A percentile compares a stretch with the other conserved stretches of the same genome.
phyloP scores from a whole-genome alignment of 139 green algal species.

The Pleodorina starrii region DNA sequence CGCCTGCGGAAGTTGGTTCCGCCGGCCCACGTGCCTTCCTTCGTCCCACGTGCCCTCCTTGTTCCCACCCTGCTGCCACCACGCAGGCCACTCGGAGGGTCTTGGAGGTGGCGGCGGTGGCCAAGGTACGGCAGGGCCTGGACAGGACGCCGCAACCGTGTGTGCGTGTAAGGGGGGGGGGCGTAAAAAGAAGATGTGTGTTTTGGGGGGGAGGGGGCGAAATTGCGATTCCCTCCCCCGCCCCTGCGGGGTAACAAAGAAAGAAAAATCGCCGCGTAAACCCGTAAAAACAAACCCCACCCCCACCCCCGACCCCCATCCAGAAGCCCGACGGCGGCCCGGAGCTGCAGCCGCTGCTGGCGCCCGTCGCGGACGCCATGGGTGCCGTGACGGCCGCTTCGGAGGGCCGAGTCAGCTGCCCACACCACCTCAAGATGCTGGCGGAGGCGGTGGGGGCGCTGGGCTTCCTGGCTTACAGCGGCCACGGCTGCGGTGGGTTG shows the following conservation, averaged over 20 bases:
- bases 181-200: too few relatives aligned
- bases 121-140: conserved; percentile 35
- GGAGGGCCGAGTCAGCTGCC: conserved; percentile 68
- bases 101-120: conserved; percentile 32
- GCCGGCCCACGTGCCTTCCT: background rate
- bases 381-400: conserved; percentile 64
- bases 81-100: background rate
- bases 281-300: too few relatives aligned
- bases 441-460: conserved; percentile 83
- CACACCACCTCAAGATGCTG: conserved; percentile 75
- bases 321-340: conserved; percentile 37
- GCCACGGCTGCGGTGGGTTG: conserved; percentile 78
- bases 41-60: background rate
- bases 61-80: background rate
- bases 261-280: too few relatives aligned
- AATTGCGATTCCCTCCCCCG: too few relatives aligned
- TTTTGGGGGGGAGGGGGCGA: too few relatives aligned
- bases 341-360: conserved; percentile 77
- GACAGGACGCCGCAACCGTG: too few relatives aligned
- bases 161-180: too few relatives aligned
- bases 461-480: conserved; percentile 88
- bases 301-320: too few relatives aligned
- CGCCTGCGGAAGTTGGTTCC: background rate
- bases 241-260: too few relatives aligned
- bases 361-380: conserved; percentile 79